Evolutionary conservation across 305 asterid genomes (phyloP).

Genomic region (Ilex paraguariensis): DNA sequence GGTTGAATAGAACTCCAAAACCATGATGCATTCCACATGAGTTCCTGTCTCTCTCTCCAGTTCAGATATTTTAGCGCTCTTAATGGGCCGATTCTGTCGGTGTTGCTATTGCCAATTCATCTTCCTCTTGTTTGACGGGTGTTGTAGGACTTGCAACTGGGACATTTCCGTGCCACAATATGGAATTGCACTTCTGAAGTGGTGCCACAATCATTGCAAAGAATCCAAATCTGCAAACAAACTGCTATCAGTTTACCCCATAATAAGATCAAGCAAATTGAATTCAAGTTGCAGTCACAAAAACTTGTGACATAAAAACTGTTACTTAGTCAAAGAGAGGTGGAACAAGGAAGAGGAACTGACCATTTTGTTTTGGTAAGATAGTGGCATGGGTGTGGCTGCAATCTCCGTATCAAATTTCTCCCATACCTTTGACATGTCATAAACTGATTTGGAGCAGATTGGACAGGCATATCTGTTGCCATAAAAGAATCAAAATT

Average conservation of each 20-base stretch:
- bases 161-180: constrained; percentile 59
- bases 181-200: constrained; percentile 58
- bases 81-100: too few relatives aligned
- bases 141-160: constrained; percentile 65
- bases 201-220: constrained; percentile 71
- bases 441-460: constrained; percentile 81
- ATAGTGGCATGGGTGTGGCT: constrained; percentile 75
- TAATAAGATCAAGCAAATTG: too few relatives aligned
- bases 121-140: constrained; percentile 52
- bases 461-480: constrained; percentile 78
- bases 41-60: too few relatives aligned
- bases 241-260: neutral
- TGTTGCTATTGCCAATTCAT: neutral
- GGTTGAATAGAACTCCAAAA: too few relatives aligned
- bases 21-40: too few relatives aligned
- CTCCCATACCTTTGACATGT: constrained; percentile 95
- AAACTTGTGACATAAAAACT: too few relatives aligned
- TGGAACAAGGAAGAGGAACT: neutral
- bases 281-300: too few relatives aligned
- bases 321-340: neutral
- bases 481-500: neutral
- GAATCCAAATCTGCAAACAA: constrained; percentile 53
- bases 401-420: constrained; percentile 75
- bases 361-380: constrained; percentile 50
- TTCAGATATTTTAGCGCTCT: too few relatives aligned